A percentile compares a stretch with the other conserved stretches of the same genome.
Conservation (phyloP, 2,329 filamentous ascomycete genomes). For the Zymoseptoria crescenta region DNA sequence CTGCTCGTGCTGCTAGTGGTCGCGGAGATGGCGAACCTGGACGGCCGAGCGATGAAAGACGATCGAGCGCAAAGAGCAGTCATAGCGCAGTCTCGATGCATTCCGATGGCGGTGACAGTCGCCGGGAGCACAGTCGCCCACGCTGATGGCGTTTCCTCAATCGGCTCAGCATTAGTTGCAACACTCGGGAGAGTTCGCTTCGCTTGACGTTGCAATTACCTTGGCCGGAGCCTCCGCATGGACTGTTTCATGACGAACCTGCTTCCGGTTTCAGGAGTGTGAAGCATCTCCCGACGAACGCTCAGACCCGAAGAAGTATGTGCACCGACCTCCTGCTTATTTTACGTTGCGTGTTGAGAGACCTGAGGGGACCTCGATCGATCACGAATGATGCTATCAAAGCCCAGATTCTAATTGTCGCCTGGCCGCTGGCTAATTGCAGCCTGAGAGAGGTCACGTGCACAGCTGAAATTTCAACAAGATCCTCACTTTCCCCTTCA, state of each 20-base stretch:
- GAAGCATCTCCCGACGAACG: not conserved
- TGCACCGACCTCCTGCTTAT: not conserved
- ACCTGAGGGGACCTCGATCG: not conserved
- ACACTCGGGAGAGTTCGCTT: not conserved
- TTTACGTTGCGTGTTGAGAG: not conserved
- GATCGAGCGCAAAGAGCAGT: conserved; percentile 1
- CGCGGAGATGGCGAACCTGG: not conserved
- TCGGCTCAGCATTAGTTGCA: not conserved
- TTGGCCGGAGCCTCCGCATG: not conserved
- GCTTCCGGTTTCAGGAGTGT: not conserved
- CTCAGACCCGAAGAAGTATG: not conserved
- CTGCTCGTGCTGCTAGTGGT: conserved; percentile 17
- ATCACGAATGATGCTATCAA: not conserved
- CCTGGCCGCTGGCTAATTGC: too few relatives aligned
- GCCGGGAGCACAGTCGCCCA: conserved; percentile 5
- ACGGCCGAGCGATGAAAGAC: not conserved
- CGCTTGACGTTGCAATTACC: not conserved
- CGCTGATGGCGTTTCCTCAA: not conserved
- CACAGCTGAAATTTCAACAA: too few relatives aligned
- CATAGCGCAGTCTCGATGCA: not conserved
- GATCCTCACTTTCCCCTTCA: too few relatives aligned
- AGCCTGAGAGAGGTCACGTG: too few relatives aligned
- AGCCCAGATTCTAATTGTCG: too few relatives aligned
- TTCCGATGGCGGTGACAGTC: not conserved
- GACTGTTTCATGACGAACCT: not conserved